Percentiles rank a stretch among this genome's conserved stretches.
phyloP scores from a whole-genome alignment of 148 eudicot species.

The Amaranthus cruentus region DNA sequence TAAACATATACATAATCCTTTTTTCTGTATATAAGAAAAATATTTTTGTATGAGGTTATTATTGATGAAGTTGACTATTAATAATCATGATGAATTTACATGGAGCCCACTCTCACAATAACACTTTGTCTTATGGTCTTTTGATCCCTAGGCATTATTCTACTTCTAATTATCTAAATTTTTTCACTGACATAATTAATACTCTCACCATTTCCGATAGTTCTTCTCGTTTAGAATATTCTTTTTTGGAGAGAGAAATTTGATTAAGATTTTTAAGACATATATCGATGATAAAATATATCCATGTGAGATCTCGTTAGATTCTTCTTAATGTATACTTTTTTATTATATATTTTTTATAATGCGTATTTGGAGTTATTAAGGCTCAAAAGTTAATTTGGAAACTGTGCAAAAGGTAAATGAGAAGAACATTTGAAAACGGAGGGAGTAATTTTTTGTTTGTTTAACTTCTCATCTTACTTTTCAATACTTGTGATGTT shows the following conservation, averaged over 20 bases:
- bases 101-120: slow-evolving; percentile 22
- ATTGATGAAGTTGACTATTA: slow-evolving; percentile 19
- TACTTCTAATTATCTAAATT: neutral
- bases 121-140: slow-evolving; percentile 13
- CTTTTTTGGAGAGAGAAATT: no score
- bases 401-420: no score
- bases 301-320: no score
- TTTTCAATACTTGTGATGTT: slow-evolving; percentile 2
- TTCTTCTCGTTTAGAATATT: no score
- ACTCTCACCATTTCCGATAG: no score
- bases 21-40: slow-evolving; percentile 2
- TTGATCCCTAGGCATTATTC: neutral
- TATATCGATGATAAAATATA: no score
- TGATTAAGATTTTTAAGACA: no score
- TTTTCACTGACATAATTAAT: neutral
- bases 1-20: slow-evolving; percentile 2
- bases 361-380: no score
- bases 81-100: slow-evolving; percentile 2
- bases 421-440: no score
- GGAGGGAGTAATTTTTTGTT: neutral
- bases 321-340: no score
- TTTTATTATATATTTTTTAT: no score
- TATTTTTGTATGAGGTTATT: neutral
- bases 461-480: neutral
- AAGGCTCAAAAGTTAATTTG: no score